Conservation (phyloP, 371 early-diverging fungal species). For the Neoconidiobolus thromboides region DNA sequence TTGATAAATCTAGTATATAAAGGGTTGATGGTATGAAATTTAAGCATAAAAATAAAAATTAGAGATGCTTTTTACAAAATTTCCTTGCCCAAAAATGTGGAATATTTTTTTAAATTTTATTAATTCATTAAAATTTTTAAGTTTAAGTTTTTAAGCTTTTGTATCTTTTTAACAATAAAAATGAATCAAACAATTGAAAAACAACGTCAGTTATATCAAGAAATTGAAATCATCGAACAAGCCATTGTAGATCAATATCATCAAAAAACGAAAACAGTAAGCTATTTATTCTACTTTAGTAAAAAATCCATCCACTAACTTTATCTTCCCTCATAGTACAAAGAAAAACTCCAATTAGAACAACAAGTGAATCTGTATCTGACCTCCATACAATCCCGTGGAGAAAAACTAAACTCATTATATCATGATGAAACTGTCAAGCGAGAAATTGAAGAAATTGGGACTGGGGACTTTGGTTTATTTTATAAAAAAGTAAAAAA, state of each 20-base stretch:
- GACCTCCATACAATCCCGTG: conserved; percentile 45
- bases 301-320: neutral
- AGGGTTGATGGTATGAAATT: too few species aligned
- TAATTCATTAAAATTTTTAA: too few species aligned
- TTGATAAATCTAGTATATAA: too few species aligned
- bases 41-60: too few species aligned
- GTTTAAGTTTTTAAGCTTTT: too few species aligned
- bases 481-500: conserved; percentile 69
- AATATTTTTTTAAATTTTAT: too few species aligned
- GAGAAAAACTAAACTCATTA: conserved; percentile 30
- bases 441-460: conserved; percentile 58
- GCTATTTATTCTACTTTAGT: neutral
- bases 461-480: conserved; percentile 52
- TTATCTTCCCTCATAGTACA: conserved; percentile 25
- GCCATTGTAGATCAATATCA: conserved; percentile 67
- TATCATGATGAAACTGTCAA: conserved; percentile 60
- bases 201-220: conserved; percentile 56
- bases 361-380: conserved; percentile 53
- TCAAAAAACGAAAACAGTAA: conserved; percentile 41
- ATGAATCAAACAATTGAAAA: conserved; percentile 16
- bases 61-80: too few species aligned
- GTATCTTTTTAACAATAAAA: neutral
- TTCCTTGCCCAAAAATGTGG: too few species aligned
- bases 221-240: conserved; percentile 77
- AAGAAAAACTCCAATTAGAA: conserved; percentile 65